Conservation (phyloP, 179 eudicot species). For the Dionaea muscipula region DNA sequence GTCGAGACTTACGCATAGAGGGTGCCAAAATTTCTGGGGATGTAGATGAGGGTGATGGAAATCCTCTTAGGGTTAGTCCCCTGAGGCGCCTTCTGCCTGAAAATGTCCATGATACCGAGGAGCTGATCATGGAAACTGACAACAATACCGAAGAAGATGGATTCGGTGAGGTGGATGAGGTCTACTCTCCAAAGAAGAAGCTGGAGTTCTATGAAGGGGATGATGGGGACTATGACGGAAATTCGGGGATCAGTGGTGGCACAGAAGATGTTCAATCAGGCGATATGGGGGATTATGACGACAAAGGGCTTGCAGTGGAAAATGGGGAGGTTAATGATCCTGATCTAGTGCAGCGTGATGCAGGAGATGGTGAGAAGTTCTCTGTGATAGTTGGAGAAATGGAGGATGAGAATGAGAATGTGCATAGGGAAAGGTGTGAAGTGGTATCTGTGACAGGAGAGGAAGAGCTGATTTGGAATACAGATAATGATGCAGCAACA, state of each 20-base stretch:
- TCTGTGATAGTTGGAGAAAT: not conserved
- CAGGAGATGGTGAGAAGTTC: not conserved
- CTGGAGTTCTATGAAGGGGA: not conserved
- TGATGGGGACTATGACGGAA: not conserved
- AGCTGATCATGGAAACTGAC: not conserved
- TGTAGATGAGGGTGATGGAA: not conserved
- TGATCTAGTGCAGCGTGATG: not conserved
- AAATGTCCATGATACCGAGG: not conserved
- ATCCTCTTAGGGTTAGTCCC: not conserved
- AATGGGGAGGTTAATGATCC: not conserved
- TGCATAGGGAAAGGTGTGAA: not conserved
- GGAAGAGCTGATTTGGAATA: not conserved
- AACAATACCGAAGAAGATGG: not conserved
- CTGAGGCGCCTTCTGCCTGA: not conserved
- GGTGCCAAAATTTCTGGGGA: not conserved
- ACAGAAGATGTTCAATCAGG: not conserved
- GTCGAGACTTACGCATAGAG: not conserved
- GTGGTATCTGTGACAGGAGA: slow-evolving; percentile 6
- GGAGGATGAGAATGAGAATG: no score
- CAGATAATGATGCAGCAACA: slow-evolving; percentile 1
- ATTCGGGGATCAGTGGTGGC: not conserved
- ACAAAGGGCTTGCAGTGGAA: not conserved
- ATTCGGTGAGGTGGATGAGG: not conserved
- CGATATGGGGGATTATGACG: not conserved
- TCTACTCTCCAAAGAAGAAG: not conserved